phyloP scores from a whole-genome alignment of 805 yeast genomes.

The Kazachstania psychrophila region DNA sequence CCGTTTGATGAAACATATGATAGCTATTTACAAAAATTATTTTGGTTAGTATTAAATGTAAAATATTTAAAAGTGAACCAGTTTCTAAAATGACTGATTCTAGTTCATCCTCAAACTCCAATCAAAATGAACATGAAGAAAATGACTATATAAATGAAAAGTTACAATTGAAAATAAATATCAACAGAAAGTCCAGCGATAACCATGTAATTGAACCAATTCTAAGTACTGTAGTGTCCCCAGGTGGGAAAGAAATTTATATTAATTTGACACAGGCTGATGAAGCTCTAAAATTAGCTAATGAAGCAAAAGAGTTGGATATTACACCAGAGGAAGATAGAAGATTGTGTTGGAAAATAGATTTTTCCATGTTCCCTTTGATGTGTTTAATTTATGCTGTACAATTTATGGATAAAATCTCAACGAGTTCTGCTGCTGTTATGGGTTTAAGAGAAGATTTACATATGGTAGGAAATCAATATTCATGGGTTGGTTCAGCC shows the following conservation, averaged over 20 bases:
- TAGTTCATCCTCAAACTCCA: not conserved
- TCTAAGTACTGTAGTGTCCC: conserved; percentile 18
- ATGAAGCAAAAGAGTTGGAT: conserved; percentile 26
- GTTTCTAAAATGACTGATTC: not conserved
- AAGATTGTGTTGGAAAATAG: conserved; percentile 40
- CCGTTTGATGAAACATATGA: too few relatives aligned
- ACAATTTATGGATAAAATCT: conserved; percentile 53
- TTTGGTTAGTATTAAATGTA: too few relatives aligned
- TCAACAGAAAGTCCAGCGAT: not conserved
- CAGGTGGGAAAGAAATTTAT: conserved; percentile 19
- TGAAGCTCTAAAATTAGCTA: conserved; percentile 37
- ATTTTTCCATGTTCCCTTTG: conserved; percentile 41
- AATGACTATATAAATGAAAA: conserved; percentile 3
- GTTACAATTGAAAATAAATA: not conserved
- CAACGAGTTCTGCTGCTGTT: conserved; percentile 44
- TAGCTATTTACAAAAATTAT: too few relatives aligned
- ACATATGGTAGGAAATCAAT: conserved; percentile 36
- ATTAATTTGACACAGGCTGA: conserved; percentile 36
- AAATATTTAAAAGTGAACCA: too few relatives aligned
- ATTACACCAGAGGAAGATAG: conserved; percentile 30
- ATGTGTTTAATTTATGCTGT: conserved; percentile 41
- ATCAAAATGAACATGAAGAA: too few relatives aligned
- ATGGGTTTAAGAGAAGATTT: conserved; percentile 41
- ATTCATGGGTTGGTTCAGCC: conserved; percentile 50
- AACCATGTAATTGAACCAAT: not conserved